Evolutionary conservation across 495 filamentous ascomycete genomes (phyloP), one percentile per base, ranked within the genome.

Genomic region (Lepidopterella palustris): DNA sequence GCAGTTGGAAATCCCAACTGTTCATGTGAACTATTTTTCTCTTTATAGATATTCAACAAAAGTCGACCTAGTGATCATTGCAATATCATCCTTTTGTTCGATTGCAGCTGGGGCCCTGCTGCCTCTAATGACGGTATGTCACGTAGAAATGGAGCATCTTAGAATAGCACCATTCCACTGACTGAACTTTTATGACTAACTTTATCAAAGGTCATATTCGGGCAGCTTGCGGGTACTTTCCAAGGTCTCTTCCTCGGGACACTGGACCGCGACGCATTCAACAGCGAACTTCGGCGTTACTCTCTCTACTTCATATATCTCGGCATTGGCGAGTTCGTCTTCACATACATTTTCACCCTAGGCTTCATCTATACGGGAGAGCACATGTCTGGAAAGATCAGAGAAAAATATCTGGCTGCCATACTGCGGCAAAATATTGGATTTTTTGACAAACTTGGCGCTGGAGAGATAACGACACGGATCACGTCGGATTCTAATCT

Each of bases 281-380:
- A 3, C 3, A 4, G 11, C 47, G n/a, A 51, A 51, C 3, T 51
- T 1, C 1, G 13, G 1, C 13, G 4, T 2, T 51, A 4, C 13
- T 87, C 89, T 25, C 71, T 95, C 20, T 96, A 95, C 68, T 95
- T 95, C 57, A 73, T 97, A 13, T 96, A 95, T 68, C 80, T 97
- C 42, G 92, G 82, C 28, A 84, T 97, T 51, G 91, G 78, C 50
- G 88, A 95, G 70, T 96, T 95, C 60, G 73, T 88, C 28, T 85
- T 82, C 1, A 78, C 90, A 48, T 96, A 96, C 68, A 72, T 91
- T 55, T 80, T 84, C 20, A 96, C 90, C 0, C 85, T 92, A 25
- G 88, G 87, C 5, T 96, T 92, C 75, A 92, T 96, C 67, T 95
- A 95, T 69, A 87, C 86, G 0, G 92, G 92, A 56, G 92, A 97